Percentiles rank a stretch among this genome's conserved stretches.
phyloP scores from a whole-genome alignment of 768 basidiomycete species.

The Xanthoconium stramineum region DNA sequence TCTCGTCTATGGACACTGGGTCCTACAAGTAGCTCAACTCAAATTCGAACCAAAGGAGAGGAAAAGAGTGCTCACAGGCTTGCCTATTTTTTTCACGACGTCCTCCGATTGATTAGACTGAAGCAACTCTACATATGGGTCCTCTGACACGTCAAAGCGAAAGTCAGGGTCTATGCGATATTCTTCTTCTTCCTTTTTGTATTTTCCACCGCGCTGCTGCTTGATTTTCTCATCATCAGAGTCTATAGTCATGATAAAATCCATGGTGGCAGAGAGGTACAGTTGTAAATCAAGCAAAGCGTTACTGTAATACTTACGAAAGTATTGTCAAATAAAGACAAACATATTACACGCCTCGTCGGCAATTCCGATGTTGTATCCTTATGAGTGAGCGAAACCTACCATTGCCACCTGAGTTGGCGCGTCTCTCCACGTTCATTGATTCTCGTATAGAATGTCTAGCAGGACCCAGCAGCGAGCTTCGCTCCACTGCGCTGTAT shows the following conservation, averaged over 20 bases:
- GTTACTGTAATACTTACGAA: too few relatives aligned
- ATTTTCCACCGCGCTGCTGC: constrained; percentile 18
- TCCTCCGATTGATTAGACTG: constrained; percentile 46
- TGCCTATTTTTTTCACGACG: constrained; percentile 58
- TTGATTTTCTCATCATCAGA: constrained; percentile 66
- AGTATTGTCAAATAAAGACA: constrained; percentile 17
- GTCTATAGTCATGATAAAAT: constrained; percentile 83
- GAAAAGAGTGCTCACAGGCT: constrained; percentile 46
- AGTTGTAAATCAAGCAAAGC: too few relatives aligned
- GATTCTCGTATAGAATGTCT: constrained; percentile 54
- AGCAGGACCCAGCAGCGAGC: constrained; percentile 49
- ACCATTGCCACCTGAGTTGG: constrained; percentile 41
- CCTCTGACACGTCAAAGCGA: constrained; percentile 73
- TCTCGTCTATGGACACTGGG: constrained; percentile 89
- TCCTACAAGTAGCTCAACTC: constrained; percentile 38
- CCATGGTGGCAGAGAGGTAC: constrained; percentile 27
- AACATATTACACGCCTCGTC: constrained; percentile 6
- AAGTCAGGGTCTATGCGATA: constrained; percentile 77
- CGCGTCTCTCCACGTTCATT: constrained; percentile 50
- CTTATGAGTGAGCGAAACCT: constrained; percentile 20
- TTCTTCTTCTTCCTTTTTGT: constrained; percentile 44
- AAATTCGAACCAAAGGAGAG: not conserved
- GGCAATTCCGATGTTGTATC: not conserved
- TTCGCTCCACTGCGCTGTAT: constrained; percentile 55
- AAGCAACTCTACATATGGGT: constrained; percentile 60